Conservation (phyloP, 768 basidiomycete species). For the Calocybe cyanea region DNA sequence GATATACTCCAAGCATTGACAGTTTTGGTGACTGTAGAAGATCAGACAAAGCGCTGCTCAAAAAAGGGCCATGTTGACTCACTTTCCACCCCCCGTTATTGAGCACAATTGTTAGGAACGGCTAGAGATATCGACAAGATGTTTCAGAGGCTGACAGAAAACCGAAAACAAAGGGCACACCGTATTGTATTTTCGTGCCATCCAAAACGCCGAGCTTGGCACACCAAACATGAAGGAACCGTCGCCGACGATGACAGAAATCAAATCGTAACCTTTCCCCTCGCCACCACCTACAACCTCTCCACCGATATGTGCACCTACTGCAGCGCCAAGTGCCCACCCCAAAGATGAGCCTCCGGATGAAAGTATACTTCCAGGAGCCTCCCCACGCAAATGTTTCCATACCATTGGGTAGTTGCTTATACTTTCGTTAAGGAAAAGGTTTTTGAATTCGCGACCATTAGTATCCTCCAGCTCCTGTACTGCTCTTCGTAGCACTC, state of each 20-base stretch:
- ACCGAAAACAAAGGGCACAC: slow-evolving; percentile 25
- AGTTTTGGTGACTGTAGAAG: slow-evolving; percentile 49
- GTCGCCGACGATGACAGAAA: slow-evolving; percentile 62
- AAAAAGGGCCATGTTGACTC: slow-evolving; percentile 10
- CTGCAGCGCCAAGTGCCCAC: slow-evolving; percentile 62
- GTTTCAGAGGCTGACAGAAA: background rate
- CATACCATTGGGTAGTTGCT: slow-evolving; percentile 53
- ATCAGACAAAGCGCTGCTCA: background rate
- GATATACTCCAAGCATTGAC: slow-evolving; percentile 66
- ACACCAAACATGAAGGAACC: slow-evolving; percentile 67
- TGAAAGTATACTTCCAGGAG: slow-evolving; percentile 45
- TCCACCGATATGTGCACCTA: slow-evolving; percentile 53
- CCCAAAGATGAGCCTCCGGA: slow-evolving; percentile 68
- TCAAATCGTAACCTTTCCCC: slow-evolving; percentile 42
- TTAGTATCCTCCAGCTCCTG: slow-evolving; percentile 28
- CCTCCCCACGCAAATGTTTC: slow-evolving; percentile 52
- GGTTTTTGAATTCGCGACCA: slow-evolving; percentile 30
- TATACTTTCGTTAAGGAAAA: slow-evolving; percentile 63
- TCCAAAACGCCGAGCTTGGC: slow-evolving; percentile 68
- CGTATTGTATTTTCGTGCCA: slow-evolving; percentile 63
- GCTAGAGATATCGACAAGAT: slow-evolving; percentile 35
- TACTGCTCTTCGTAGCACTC: slow-evolving; percentile 41
- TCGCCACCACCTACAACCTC: slow-evolving; percentile 18
- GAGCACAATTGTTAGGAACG: slow-evolving; percentile 65
- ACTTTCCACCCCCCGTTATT: slow-evolving; percentile 74